Evolutionary conservation across 2,329 filamentous ascomycete species (phyloP).

Genomic region (Ceratocystis cacaofunesta): DNA sequence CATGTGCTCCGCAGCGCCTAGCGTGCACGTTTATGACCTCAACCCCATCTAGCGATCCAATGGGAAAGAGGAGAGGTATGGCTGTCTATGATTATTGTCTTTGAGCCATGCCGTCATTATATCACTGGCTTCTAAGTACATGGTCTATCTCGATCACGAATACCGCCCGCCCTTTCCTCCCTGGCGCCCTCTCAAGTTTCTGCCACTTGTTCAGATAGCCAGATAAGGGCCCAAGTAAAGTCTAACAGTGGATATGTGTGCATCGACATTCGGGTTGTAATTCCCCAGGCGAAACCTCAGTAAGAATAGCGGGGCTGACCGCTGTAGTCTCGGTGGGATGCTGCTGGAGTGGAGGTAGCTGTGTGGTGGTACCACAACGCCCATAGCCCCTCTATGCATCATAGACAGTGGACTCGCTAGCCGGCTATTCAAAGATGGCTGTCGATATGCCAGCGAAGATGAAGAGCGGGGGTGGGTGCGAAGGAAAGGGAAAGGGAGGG

Average conservation of each 20-base stretch:
- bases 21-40: not conserved
- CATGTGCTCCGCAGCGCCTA: too few relatives aligned
- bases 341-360: not conserved
- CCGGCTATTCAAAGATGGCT: too few relatives aligned
- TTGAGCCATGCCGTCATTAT: not conserved
- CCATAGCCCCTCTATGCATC: too few relatives aligned
- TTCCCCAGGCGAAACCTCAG: not conserved
- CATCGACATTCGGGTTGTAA: not conserved
- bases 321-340: not conserved
- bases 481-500: too few relatives aligned
- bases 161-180: not conserved
- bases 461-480: too few relatives aligned
- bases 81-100: not conserved
- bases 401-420: too few relatives aligned
- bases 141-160: not conserved
- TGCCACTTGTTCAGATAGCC: not conserved
- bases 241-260: not conserved
- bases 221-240: not conserved
- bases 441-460: too few relatives aligned
- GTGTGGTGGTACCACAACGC: not conserved
- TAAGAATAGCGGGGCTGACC: not conserved
- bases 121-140: not conserved
- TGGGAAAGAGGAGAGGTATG: not conserved
- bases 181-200: not conserved
- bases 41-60: not conserved